A percentile compares a stretch with the other conserved stretches of the same genome.
phyloP scores from a whole-genome alignment of 306 rosid species.

The Sesbania bispinosa region DNA sequence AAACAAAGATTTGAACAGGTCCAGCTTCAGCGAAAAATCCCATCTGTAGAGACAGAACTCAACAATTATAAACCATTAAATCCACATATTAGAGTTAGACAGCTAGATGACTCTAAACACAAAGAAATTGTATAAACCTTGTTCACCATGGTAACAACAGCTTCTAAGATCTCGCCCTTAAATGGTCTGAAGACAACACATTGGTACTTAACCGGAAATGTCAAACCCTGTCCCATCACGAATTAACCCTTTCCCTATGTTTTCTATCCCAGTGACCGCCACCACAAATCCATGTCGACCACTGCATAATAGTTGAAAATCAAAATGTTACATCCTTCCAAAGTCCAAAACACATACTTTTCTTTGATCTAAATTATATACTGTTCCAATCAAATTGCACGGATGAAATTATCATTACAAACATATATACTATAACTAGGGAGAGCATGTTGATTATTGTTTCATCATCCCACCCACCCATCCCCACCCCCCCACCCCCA shows the following conservation, averaged over 20 bases:
- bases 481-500: not conserved
- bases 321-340: not conserved
- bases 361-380: not conserved
- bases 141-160: constrained; percentile 95
- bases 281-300: constrained; percentile 97
- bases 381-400: not conserved
- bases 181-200: constrained; percentile 97
- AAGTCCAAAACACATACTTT: not conserved
- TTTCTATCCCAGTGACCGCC: constrained; percentile 90
- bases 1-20: constrained; percentile 95
- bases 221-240: constrained; percentile 91
- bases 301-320: constrained; percentile 40
- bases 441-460: not conserved
- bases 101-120: not conserved
- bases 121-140: constrained; percentile 48
- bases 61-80: constrained; percentile 4
- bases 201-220: constrained; percentile 94
- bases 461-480: too few species aligned
- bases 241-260: constrained; percentile 81
- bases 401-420: not conserved
- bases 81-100: not conserved
- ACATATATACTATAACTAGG: not conserved
- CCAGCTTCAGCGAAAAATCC: constrained; percentile 99
- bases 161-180: constrained; percentile 94
- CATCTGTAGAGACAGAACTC: constrained; percentile 52